Evolutionary conservation across 2,329 filamentous ascomycete genomes (phyloP).

Genomic region (Sarocladium oryzae): DNA sequence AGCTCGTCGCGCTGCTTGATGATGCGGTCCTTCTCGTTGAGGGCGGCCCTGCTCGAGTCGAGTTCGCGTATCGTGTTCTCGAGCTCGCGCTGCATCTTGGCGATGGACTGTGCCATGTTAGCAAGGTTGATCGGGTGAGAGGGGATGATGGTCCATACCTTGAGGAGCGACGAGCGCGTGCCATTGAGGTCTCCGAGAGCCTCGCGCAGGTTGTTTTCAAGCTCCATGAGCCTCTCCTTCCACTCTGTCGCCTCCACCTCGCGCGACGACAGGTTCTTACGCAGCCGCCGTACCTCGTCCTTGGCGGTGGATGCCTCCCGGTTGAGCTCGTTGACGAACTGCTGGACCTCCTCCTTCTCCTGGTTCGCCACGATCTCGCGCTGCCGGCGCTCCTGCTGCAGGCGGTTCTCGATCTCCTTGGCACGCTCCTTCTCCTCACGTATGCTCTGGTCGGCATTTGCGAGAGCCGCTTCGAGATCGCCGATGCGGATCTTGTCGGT

Average conservation of each 20-base stretch:
- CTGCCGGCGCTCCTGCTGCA: conserved; percentile 76
- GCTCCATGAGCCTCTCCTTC: conserved; percentile 83
- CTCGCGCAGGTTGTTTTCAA: conserved; percentile 82
- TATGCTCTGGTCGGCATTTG: conserved; percentile 71
- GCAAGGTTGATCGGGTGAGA: neutral
- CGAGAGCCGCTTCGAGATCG: conserved; percentile 78
- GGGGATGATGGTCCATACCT: conserved; percentile 40
- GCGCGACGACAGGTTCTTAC: conserved; percentile 73
- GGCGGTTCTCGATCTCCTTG: conserved; percentile 65
- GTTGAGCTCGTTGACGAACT: conserved; percentile 89
- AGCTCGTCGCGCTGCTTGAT: conserved; percentile 84
- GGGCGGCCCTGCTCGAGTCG: conserved; percentile 65
- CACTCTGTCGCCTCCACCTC: conserved; percentile 86
- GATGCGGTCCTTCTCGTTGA: conserved; percentile 86
- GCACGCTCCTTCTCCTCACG: conserved; percentile 76
- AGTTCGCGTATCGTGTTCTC: conserved; percentile 79
- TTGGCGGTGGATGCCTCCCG: conserved; percentile 73
- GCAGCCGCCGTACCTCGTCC: conserved; percentile 76
- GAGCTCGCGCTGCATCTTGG: conserved; percentile 80
- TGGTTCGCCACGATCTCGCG: conserved; percentile 78
- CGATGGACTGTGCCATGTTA: conserved; percentile 58
- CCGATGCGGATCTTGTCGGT: conserved; percentile 97
- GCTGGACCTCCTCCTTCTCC: conserved; percentile 93
- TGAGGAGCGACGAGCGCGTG: conserved; percentile 77
- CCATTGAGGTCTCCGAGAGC: conserved; percentile 83